A percentile compares a stretch with the other conserved stretches of the same genome.
These are phyloP conservation scores for Phytophthora lateralis DNA, from an alignment of 352 stramenopile species.

Conservation along the genomic window DNA sequence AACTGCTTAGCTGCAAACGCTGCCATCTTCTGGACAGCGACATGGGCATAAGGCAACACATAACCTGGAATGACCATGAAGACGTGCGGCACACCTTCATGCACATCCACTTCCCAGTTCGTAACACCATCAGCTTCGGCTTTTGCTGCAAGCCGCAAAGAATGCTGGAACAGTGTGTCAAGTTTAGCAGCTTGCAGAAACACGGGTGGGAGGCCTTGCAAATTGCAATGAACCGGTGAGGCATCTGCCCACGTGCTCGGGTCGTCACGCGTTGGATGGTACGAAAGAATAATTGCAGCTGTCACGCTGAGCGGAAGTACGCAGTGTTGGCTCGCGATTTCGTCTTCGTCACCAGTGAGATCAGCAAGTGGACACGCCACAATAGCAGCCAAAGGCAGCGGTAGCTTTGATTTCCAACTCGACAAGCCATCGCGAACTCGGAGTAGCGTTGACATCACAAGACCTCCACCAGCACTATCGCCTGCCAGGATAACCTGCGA, in stretches of 20 bases:
- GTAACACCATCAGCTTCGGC: constrained; percentile 32
- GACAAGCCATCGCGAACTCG: constrained; percentile 30
- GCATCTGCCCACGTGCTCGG: constrained; percentile 35
- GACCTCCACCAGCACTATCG: constrained; percentile 44
- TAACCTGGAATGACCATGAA: constrained; percentile 41
- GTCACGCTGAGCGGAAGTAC: constrained; percentile 31
- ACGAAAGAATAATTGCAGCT: constrained; percentile 11
- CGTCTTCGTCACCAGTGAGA: constrained; percentile 32
- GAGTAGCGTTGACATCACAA: constrained; percentile 47
- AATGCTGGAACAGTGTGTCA: constrained; percentile 41
- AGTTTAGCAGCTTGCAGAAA: constrained; percentile 40
- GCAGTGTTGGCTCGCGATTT: constrained; percentile 27
- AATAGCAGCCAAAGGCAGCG: constrained; percentile 38
- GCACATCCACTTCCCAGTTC: constrained; percentile 45
- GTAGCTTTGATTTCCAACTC: constrained; percentile 25
- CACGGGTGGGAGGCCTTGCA: constrained; percentile 38
- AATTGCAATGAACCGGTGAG: constrained; percentile 41
- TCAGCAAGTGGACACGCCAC: constrained; percentile 49
- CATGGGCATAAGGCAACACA: constrained; percentile 36
- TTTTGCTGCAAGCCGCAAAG: constrained; percentile 28
- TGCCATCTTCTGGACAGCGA: constrained; percentile 34
- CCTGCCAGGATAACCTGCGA: constrained; percentile 45
- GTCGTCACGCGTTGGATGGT: constrained; percentile 30
- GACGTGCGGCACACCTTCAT: constrained; percentile 44
- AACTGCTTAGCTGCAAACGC: constrained; percentile 37